A percentile compares a stretch with the other conserved stretches of the same genome.
phyloP scores from a whole-genome alignment of 75 land plant genomes.

The Azolla pinnata region DNA sequence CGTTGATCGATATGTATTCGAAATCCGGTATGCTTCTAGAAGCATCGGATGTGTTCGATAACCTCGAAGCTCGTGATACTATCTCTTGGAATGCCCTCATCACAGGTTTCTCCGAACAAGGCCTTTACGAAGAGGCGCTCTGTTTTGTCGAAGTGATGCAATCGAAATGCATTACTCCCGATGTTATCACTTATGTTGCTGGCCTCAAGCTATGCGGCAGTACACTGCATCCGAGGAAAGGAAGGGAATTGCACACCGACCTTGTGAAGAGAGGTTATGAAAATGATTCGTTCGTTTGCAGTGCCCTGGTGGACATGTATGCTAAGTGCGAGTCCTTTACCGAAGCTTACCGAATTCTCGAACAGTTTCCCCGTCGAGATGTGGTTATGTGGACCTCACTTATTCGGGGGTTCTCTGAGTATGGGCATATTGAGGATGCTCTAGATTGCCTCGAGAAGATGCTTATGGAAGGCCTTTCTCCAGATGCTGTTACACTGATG shows the following conservation, averaged over 20 bases:
- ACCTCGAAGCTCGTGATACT: slow-evolving; percentile 30
- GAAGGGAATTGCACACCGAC: slow-evolving; percentile 36
- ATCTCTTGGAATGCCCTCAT: slow-evolving; percentile 57
- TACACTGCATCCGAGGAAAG: slow-evolving; percentile 22
- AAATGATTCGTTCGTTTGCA: slow-evolving; percentile 31
- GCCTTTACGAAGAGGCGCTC: slow-evolving; percentile 32
- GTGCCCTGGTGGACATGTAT: slow-evolving; percentile 55
- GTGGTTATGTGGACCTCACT: slow-evolving; percentile 59
- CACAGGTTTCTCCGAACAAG: slow-evolving; percentile 41
- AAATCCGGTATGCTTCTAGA: slow-evolving; percentile 18
- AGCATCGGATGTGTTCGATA: slow-evolving; percentile 34
- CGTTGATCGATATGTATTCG: slow-evolving; percentile 34
- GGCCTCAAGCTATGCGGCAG: slow-evolving; percentile 34
- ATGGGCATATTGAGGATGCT: slow-evolving; percentile 45
- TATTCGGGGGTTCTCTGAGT: slow-evolving; percentile 50
- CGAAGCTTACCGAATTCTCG: slow-evolving; percentile 38
- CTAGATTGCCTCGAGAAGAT: slow-evolving; percentile 33
- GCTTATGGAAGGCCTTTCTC: slow-evolving; percentile 24
- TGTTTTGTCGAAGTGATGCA: slow-evolving; percentile 40
- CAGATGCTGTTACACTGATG: slow-evolving; percentile 25
- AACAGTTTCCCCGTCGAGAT: slow-evolving; percentile 31
- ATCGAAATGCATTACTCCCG: slow-evolving; percentile 32
- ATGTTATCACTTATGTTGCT: slow-evolving; percentile 37
- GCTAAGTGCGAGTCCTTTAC: slow-evolving; percentile 36
- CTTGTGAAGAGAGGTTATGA: slow-evolving; percentile 30